phyloP scores from a whole-genome alignment of 2,329 filamentous ascomycete species.

The Aspergillus latus region DNA sequence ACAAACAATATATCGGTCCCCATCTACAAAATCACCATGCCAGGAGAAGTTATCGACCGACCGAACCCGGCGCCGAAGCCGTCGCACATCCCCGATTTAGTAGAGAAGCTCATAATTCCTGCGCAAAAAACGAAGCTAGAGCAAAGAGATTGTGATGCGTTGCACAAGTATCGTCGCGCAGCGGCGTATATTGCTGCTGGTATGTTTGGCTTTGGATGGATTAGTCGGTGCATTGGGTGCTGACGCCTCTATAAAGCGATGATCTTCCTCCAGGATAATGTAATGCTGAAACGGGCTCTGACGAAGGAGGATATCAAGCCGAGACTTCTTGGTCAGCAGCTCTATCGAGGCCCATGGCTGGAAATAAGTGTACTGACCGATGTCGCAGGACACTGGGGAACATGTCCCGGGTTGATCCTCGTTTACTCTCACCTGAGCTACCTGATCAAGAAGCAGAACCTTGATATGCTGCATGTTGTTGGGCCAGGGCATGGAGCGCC shows the following conservation, averaged over 20 bases:
- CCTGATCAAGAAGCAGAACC: conserved; percentile 57
- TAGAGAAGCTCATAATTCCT: conserved; percentile 50
- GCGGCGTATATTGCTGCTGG: conserved; percentile 65
- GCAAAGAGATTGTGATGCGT: conserved; percentile 45
- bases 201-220: conserved; percentile 26
- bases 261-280: conserved; percentile 65
- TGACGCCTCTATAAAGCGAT: conserved; percentile 44
- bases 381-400: conserved; percentile 61
- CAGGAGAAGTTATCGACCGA: conserved; percentile 59
- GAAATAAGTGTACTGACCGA: conserved; percentile 10
- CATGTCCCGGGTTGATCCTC: conserved; percentile 66
- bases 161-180: conserved; percentile 59
- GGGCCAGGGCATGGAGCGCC: conserved; percentile 68
- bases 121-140: conserved; percentile 46
- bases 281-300: conserved; percentile 55
- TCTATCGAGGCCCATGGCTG: neutral
- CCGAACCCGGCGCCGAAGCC: conserved; percentile 59
- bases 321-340: conserved; percentile 49
- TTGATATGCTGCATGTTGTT: conserved; percentile 63
- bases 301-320: conserved; percentile 61
- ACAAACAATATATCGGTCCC: neutral
- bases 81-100: conserved; percentile 56
- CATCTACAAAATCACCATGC: conserved; percentile 46
- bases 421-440: conserved; percentile 67
- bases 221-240: neutral